A percentile compares a stretch with the other conserved stretches of the same genome.
These are phyloP conservation scores for Aspergillus thermomutatus DNA, from an alignment of 2,329 filamentous ascomycete species.

Conservation along the genomic window DNA sequence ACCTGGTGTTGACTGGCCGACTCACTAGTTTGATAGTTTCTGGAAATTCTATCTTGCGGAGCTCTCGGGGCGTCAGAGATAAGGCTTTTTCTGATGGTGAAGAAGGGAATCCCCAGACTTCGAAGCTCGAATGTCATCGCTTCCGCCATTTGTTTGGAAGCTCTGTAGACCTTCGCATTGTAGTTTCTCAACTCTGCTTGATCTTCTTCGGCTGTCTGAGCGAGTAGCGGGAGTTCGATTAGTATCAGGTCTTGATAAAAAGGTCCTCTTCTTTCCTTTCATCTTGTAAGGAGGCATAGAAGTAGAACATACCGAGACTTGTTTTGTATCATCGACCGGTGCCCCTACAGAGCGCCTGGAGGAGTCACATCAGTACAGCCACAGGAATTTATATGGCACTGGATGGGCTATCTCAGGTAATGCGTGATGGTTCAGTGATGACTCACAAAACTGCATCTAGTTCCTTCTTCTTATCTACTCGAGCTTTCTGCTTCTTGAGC, in stretches of 20 bases:
- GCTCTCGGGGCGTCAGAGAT: conserved; percentile 26
- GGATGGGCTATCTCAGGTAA: background rate
- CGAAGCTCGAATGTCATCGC: conserved; percentile 56
- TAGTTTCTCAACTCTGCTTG: conserved; percentile 56
- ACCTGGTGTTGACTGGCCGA: conserved; percentile 1
- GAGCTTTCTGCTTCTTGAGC: conserved; percentile 49
- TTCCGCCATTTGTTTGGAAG: conserved; percentile 57
- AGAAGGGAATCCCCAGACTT: conserved; percentile 59
- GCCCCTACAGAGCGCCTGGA: conserved; percentile 47
- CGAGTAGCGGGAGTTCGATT: background rate
- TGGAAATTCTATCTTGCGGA: background rate
- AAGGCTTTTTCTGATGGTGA: conserved; percentile 48
- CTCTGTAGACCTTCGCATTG: conserved; percentile 61
- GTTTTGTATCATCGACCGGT: conserved; percentile 30
- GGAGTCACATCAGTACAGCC: background rate
- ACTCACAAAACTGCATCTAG: conserved; percentile 55
- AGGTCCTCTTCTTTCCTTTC: background rate
- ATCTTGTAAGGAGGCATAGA: background rate
- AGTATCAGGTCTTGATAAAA: background rate
- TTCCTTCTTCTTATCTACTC: conserved; percentile 52
- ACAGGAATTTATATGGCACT: background rate
- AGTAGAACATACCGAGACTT: conserved; percentile 28
- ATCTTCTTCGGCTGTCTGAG: conserved; percentile 46
- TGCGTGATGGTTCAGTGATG: background rate
- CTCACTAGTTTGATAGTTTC: background rate